Base-by-base conservation (phyloP, 257 asterid genomes). In the Solanum microdontum region DNA sequence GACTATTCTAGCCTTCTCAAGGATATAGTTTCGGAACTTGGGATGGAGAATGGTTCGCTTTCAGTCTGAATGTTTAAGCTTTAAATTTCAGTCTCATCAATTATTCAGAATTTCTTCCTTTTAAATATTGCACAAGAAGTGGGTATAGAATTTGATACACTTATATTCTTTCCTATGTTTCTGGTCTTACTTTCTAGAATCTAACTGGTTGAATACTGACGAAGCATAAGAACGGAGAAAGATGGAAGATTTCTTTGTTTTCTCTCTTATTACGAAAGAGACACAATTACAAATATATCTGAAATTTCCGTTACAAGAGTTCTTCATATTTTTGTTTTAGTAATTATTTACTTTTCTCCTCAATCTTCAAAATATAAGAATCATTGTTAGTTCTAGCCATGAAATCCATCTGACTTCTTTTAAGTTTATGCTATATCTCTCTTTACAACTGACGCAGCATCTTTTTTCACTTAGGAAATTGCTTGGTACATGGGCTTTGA, bases 401-500 rank as follows among this genome's bases (percentile, higher is more conserved):
- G 28, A 70, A 30, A 72, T 43, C 39, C 66, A 80, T 80, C 11
- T 11, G 69, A 26, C 39, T 62, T 60, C 37, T 36, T 76, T 87
- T 19, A 32, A 82, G 30, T n/a, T 58, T 11, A 8, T 62, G 13
- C 60, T 66, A 11, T 39, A 14, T 17, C 13, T 43, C 36, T 75
- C 39, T 8, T 36, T 87, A 62, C 84, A 72, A 64, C 86, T 86
- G 82, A 91, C 58, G n/a, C 34, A 23, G 5, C 89, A 19, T 82
- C 30, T 36, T 82, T 87, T 43, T 48, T 87, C 43, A 48, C 88
- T 34, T 87, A 95, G 98, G 98, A 96, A 92, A 96, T 94, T 89
- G 98, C 98, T 86, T 91, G 98, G 95, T 93, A 92, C 90, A 96
- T 96, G 98, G 98, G 98, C 88, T 95, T 96, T 73, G 87, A 94